A percentile compares a stretch with the other conserved stretches of the same genome.
phyloP scores from a whole-genome alignment of 1,284 basidiomycete genomes.

The Cryptococcus sp. region DNA sequence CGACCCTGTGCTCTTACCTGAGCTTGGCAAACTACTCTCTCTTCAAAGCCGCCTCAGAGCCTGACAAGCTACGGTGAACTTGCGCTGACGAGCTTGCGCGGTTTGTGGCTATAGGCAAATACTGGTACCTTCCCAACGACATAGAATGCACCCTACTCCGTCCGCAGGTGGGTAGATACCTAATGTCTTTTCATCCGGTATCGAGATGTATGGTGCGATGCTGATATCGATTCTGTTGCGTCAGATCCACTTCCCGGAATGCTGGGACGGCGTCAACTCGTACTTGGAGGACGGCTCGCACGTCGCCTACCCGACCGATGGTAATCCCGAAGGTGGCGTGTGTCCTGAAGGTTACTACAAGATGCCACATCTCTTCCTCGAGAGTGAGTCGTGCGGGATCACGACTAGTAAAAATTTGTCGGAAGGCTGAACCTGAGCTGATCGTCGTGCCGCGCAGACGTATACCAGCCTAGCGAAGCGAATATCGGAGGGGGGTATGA shows the following conservation, averaged over 20 bases:
- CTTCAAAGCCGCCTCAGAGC: too few relatives aligned
- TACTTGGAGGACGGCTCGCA: conserved; percentile 40
- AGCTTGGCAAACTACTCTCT: too few relatives aligned
- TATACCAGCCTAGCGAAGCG: conserved; percentile 15
- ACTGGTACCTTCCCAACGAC: conserved; percentile 22
- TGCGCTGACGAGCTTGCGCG: not conserved
- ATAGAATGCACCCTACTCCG: conserved; percentile 25
- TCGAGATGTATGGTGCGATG: not conserved
- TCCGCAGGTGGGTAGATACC: conserved; percentile 21
- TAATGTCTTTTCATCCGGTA: not conserved
- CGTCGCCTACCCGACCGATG: conserved; percentile 42
- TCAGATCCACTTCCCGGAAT: conserved; percentile 48
- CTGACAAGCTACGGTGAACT: too few relatives aligned
- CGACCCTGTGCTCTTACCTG: too few relatives aligned
- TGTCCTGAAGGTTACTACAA: conserved; percentile 23
- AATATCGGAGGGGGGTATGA: conserved; percentile 28
- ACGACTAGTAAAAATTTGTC: too few relatives aligned
- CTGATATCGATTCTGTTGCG: not conserved
- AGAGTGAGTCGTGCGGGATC: conserved; percentile 25
- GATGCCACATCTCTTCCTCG: conserved; percentile 30
- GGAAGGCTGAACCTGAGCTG: too few relatives aligned
- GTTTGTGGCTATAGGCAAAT: conserved; percentile 23
- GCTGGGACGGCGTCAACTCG: conserved; percentile 52
- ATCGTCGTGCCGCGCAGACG: not conserved
- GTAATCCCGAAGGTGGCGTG: conserved; percentile 21